These are phyloP conservation scores for Bonnemaisonia californica DNA, from an alignment of 31 red algal species.

Conservation along the genomic window DNA sequence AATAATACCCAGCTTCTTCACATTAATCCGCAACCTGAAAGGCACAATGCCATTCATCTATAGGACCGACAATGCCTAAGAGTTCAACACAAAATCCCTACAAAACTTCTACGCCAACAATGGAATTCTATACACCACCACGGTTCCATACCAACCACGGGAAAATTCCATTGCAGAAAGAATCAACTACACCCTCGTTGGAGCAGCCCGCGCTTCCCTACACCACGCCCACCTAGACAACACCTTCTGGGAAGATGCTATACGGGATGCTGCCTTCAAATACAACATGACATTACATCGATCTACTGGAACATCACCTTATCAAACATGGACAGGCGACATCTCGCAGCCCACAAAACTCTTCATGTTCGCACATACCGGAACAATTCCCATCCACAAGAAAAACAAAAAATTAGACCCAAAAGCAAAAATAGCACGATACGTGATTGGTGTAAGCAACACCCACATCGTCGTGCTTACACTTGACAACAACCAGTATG, in stretches of 20 bases:
- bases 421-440: neutral
- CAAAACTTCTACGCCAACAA: neutral
- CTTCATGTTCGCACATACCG: neutral
- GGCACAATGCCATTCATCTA: neutral
- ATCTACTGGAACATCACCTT: neutral
- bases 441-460: neutral
- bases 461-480: neutral
- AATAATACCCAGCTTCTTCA: neutral
- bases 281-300: neutral
- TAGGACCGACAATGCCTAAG: neutral
- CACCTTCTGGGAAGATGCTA: constrained; percentile 6
- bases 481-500: neutral
- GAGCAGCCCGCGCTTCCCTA: constrained; percentile 6
- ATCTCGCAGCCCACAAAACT: neutral
- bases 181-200: neutral
- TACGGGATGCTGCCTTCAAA: neutral
- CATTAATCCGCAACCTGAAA: neutral
- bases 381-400: neutral
- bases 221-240: neutral
- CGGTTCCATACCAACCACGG: neutral
- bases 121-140: neutral
- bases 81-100: neutral
- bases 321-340: neutral
- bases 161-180: constrained; percentile 11
- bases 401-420: neutral